Percentiles rank a stretch among this genome's conserved stretches.
These are phyloP conservation scores for Colletotrichum tropicale DNA, from an alignment of 2,329 filamentous ascomycete genomes.

Conservation along the genomic window DNA sequence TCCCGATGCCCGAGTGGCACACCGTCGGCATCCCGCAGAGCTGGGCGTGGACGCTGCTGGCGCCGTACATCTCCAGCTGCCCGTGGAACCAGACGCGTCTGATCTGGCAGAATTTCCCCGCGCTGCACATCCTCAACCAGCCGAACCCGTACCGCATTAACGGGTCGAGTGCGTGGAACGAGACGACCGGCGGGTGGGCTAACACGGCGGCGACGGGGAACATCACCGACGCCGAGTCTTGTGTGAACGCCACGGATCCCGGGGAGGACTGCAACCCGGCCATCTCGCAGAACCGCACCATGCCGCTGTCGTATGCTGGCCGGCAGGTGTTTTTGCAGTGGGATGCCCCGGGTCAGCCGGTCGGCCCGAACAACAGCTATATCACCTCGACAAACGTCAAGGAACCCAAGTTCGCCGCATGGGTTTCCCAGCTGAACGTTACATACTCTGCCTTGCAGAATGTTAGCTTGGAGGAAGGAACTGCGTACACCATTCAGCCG, in stretches of 20 bases:
- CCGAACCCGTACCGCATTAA: constrained; percentile 74
- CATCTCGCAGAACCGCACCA: constrained; percentile 71
- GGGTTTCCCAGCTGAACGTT: constrained; percentile 78
- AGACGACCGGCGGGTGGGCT: constrained; percentile 65
- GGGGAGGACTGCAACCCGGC: constrained; percentile 65
- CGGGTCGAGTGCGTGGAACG: constrained; percentile 64
- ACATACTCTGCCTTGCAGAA: constrained; percentile 71
- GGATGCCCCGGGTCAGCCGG: constrained; percentile 70
- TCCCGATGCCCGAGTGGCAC: constrained; percentile 86
- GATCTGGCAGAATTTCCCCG: constrained; percentile 85
- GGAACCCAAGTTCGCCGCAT: constrained; percentile 70
- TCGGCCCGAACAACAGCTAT: constrained; percentile 86
- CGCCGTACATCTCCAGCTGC: constrained; percentile 81
- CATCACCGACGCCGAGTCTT: constrained; percentile 51
- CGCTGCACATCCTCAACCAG: constrained; percentile 74
- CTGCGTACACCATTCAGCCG: constrained; percentile 75
- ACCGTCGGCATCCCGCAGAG: constrained; percentile 80
- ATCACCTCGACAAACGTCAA: constrained; percentile 67
- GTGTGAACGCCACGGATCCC: constrained; percentile 59
- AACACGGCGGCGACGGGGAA: constrained; percentile 58
- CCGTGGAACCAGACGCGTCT: constrained; percentile 75
- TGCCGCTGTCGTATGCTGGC: constrained; percentile 76
- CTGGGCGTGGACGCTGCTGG: constrained; percentile 83
- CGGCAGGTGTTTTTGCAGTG: constrained; percentile 73
- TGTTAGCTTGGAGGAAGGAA: constrained; percentile 48